phyloP scores from a whole-genome alignment of 2,329 filamentous ascomycete species.

The Fusarium pseudograminearum region DNA sequence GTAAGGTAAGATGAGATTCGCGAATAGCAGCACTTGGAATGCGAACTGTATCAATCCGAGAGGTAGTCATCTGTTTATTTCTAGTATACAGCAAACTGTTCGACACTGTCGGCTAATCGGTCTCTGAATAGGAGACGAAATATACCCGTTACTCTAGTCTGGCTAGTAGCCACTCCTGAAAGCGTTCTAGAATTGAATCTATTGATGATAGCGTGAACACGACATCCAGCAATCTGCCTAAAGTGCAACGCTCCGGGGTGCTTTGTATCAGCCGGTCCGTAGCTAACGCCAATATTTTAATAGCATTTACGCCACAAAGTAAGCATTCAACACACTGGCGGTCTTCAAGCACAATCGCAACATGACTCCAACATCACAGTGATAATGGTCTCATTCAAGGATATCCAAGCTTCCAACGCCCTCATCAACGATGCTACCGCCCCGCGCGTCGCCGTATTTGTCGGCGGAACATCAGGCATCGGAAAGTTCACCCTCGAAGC shows the following conservation, averaged over 20 bases:
- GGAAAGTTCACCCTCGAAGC: conserved; percentile 56
- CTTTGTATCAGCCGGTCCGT: background rate
- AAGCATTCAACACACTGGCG: background rate
- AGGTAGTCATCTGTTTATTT: background rate
- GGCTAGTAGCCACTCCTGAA: background rate
- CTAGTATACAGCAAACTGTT: background rate
- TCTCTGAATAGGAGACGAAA: background rate
- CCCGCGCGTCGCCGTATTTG: conserved; percentile 57
- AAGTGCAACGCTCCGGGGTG: background rate
- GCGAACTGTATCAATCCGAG: background rate
- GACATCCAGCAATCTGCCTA: background rate
- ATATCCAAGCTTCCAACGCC: conserved; percentile 55
- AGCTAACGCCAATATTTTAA: conserved; percentile 2
- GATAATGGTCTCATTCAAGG: conserved; percentile 51
- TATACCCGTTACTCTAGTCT: background rate
- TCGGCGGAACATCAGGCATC: conserved; percentile 61
- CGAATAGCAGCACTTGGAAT: background rate
- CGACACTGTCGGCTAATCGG: too few species aligned
- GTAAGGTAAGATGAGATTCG: background rate
- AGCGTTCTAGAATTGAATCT: background rate
- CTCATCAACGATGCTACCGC: conserved; percentile 54
- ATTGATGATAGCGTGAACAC: background rate
- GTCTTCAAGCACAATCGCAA: background rate
- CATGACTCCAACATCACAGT: background rate
- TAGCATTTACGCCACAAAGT: background rate